A percentile compares a stretch with the other conserved stretches of the same genome.
Evolutionary conservation across 495 filamentous ascomycete genomes (phyloP).

Genomic region (Xylaria scruposa): DNA sequence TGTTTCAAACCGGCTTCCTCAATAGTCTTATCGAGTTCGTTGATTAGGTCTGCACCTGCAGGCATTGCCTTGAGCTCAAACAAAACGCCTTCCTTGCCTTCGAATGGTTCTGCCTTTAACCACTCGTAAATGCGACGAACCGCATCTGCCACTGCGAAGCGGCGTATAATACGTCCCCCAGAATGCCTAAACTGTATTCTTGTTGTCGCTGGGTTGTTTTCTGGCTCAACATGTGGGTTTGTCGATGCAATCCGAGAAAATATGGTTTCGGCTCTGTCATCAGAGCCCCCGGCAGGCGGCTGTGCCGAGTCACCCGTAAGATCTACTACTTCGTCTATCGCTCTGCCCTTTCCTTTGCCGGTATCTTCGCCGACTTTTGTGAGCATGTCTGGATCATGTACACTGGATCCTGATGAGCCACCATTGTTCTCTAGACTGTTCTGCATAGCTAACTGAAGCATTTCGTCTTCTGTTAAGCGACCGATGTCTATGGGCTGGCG

Average conservation of each 20-base stretch:
- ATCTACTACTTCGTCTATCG: slow-evolving; percentile 40
- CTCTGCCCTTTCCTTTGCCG: slow-evolving; percentile 72
- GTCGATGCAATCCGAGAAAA: slow-evolving; percentile 73
- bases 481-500: slow-evolving; percentile 74
- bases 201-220: slow-evolving; percentile 67
- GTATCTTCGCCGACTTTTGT: slow-evolving; percentile 66
- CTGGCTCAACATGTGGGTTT: slow-evolving; percentile 79
- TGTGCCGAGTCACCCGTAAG: slow-evolving; percentile 25
- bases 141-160: slow-evolving; percentile 79
- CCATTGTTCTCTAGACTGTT: slow-evolving; percentile 71
- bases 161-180: slow-evolving; percentile 78
- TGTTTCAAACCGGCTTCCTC: slow-evolving; percentile 86
- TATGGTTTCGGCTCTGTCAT: slow-evolving; percentile 44
- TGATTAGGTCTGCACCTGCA: slow-evolving; percentile 82
- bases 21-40: slow-evolving; percentile 72
- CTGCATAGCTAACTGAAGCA: slow-evolving; percentile 90
- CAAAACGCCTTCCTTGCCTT: slow-evolving; percentile 74
- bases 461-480: slow-evolving; percentile 94
- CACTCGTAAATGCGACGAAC: slow-evolving; percentile 91
- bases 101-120: slow-evolving; percentile 83
- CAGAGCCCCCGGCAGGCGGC: slow-evolving; percentile 12
- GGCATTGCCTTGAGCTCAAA: slow-evolving; percentile 81
- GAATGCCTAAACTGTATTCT: slow-evolving; percentile 93
- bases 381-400: slow-evolving; percentile 81
- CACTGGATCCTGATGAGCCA: slow-evolving; percentile 41